These are phyloP conservation scores for Diaporthe sp. DNA, from an alignment of 2,329 filamentous ascomycete species.

Conservation along the genomic window DNA sequence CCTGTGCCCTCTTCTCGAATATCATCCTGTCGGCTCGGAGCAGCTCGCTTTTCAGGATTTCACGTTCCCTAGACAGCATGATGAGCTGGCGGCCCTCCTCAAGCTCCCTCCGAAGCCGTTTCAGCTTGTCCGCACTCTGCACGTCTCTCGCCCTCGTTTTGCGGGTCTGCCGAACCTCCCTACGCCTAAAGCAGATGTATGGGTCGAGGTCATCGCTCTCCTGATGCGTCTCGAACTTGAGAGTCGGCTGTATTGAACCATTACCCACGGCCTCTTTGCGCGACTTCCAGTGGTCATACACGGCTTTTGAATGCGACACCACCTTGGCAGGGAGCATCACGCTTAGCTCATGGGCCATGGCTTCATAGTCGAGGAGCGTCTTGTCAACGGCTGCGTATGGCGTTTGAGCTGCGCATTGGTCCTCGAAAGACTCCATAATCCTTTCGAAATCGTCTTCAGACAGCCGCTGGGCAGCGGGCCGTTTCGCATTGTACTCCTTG, in stretches of 20 bases:
- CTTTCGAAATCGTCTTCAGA: constrained; percentile 93
- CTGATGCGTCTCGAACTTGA: constrained; percentile 95
- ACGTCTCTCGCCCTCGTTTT: constrained; percentile 95
- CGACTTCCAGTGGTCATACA: constrained; percentile 91
- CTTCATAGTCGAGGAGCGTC: constrained; percentile 80
- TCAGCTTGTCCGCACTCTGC: constrained; percentile 93
- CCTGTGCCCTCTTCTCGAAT: constrained; percentile 82
- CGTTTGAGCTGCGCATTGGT: constrained; percentile 82
- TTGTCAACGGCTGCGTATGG: constrained; percentile 93
- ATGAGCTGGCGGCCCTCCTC: constrained; percentile 89
- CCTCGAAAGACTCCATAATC: constrained; percentile 95
- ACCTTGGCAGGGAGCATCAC: constrained; percentile 55
- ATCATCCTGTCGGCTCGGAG: constrained; percentile 79
- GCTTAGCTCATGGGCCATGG: constrained; percentile 76
- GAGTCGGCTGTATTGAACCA: constrained; percentile 76
- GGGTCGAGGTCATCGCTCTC: constrained; percentile 96
- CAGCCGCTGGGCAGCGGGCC: constrained; percentile 70
- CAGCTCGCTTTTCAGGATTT: constrained; percentile 81
- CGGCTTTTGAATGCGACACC: constrained; percentile 73
- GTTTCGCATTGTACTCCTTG: constrained; percentile 84
- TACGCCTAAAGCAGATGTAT: constrained; percentile 96
- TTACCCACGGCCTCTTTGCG: constrained; percentile 75
- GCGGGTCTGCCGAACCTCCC: constrained; percentile 92
- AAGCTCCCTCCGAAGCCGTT: constrained; percentile 88
- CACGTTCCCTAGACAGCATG: constrained; percentile 80